Percentiles rank a stretch among this genome's conserved stretches.
Evolutionary conservation across 345 rosid genomes (phyloP).

Genomic region (Lumnitzera littorea): DNA sequence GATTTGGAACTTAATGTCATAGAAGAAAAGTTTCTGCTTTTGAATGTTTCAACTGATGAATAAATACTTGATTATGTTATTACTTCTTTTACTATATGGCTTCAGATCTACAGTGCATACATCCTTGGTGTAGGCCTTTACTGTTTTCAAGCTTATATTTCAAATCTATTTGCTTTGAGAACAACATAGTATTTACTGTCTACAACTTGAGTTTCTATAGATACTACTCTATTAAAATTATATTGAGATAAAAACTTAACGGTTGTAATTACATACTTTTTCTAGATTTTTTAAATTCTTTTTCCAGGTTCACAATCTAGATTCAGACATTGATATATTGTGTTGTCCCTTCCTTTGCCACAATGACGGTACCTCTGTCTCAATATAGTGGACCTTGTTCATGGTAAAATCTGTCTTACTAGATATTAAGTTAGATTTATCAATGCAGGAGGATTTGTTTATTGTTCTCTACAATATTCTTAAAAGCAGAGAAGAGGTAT

Average conservation of each 20-base stretch:
- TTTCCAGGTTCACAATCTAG: conserved; percentile 46
- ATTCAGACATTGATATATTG: conserved; percentile 57
- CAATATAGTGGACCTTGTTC: not conserved
- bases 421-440: not conserved
- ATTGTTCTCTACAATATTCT: conserved; percentile 39
- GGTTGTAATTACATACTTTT: not conserved
- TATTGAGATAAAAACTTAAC: not conserved
- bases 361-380: conserved; percentile 26
- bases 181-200: no score
- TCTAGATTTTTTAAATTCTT: not conserved
- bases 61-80: not conserved
- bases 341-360: conserved; percentile 45
- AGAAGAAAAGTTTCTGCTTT: no score
- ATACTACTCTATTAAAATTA: not conserved
- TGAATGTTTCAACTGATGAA: no score
- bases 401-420: not conserved
- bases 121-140: conserved; percentile 41
- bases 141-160: no score
- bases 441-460: conserved; percentile 47
- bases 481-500: conserved; percentile 27
- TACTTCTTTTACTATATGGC: not conserved
- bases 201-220: no score
- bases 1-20: no score
- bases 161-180: no score
- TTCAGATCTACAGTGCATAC: conserved; percentile 7